These are phyloP conservation scores for Thuidium tamariscinum DNA, from an alignment of 225 moss, liverwort and hornwort genomes.

Conservation along the genomic window DNA sequence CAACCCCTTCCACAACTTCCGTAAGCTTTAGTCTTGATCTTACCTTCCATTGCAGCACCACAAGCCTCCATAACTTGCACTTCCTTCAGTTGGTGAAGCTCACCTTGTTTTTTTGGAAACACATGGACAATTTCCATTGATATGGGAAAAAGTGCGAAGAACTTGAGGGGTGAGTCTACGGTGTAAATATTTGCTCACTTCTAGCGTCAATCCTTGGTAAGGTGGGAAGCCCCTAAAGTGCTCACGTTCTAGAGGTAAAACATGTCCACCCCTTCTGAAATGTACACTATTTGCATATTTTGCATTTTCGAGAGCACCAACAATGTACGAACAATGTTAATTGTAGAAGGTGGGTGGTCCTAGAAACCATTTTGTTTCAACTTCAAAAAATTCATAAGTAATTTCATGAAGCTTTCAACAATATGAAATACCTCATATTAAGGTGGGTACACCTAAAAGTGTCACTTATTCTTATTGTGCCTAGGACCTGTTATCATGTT, in stretches of 20 bases:
- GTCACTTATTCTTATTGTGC: no score
- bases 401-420: not conserved
- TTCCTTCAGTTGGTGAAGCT: not conserved
- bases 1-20: no score
- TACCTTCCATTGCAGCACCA: not conserved
- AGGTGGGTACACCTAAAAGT: no score
- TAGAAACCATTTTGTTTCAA: no score
- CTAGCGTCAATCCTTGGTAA: not conserved
- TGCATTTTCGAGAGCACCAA: not conserved
- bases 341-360: accelerated
- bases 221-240: accelerated
- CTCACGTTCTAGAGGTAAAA: accelerated
- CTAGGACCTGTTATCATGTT: no score
- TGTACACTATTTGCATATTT: not conserved
- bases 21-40: not conserved
- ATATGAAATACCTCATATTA: no score
- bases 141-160: no score
- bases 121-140: no score
- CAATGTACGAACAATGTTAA: not conserved
- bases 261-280: not conserved
- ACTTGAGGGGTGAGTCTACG: no score
- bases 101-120: no score
- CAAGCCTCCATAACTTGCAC: accelerated
- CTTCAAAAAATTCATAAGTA: not conserved
- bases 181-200: no score